phyloP scores from a whole-genome alignment of 2,329 filamentous ascomycete species.

The Aspergillus fijiensis region DNA sequence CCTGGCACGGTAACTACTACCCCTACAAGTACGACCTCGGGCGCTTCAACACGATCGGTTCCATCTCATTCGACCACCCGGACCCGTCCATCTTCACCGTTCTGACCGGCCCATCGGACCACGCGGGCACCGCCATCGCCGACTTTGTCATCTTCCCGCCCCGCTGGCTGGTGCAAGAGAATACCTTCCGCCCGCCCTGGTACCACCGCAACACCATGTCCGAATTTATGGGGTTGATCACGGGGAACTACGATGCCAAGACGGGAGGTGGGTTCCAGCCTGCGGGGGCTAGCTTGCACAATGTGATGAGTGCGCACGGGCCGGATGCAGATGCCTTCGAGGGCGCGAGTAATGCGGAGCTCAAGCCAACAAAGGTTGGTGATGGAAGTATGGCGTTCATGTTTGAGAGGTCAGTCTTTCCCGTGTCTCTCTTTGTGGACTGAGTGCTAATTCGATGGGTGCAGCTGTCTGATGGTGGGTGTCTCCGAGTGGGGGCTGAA shows the following conservation, averaged over 20 bases:
- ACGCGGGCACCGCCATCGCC: conserved; percentile 61
- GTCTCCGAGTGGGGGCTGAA: conserved; percentile 72
- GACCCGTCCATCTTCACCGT: conserved; percentile 77
- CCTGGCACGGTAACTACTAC: conserved; percentile 78
- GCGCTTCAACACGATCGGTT: conserved; percentile 72
- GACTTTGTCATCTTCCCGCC: conserved; percentile 67
- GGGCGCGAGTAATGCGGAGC: conserved; percentile 52
- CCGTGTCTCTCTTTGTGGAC: background rate
- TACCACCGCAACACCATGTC: conserved; percentile 66
- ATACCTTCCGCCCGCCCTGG: conserved; percentile 62
- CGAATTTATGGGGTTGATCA: conserved; percentile 66
- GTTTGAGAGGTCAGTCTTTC: conserved; percentile 54
- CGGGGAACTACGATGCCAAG: conserved; percentile 62
- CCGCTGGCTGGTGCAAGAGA: conserved; percentile 61
- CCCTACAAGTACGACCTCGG: conserved; percentile 81
- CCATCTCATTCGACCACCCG: conserved; percentile 72
- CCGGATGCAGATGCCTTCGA: conserved; percentile 58
- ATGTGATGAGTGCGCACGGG: conserved; percentile 70
- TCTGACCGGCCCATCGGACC: conserved; percentile 57
- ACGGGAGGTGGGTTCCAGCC: conserved; percentile 58
- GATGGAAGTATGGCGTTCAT: conserved; percentile 64
- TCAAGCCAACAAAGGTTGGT: conserved; percentile 58
- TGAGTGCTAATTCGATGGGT: conserved; percentile 39
- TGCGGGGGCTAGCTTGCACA: conserved; percentile 64
- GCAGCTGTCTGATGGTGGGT: conserved; percentile 64